Percentiles rank a stretch among this genome's conserved stretches.
Conservation (phyloP, 78 protist species). For the Pigoraptor vietnamica region DNA sequence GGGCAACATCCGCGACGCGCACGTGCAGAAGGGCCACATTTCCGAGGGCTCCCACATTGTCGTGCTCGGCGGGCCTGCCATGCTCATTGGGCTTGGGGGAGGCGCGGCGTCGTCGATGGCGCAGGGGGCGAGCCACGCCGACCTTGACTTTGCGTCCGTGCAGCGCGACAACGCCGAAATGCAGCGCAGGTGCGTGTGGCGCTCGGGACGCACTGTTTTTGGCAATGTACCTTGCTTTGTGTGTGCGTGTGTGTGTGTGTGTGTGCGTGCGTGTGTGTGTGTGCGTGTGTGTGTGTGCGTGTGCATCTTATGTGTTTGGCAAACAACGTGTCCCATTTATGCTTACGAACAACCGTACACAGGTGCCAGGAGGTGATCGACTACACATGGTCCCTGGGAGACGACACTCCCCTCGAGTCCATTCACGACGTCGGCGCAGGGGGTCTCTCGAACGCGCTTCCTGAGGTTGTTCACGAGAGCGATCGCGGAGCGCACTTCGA, state of each 20-base stretch:
- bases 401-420: conserved; percentile 50
- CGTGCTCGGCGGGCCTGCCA: conserved; percentile 92
- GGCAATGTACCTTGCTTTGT: background rate
- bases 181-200: conserved; percentile 32
- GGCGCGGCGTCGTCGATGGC: conserved; percentile 87
- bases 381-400: conserved; percentile 42
- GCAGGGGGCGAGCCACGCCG: background rate
- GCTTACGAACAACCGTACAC: background rate
- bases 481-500: conserved; percentile 35
- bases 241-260: background rate
- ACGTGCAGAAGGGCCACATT: conserved; percentile 42
- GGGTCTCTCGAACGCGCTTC: conserved; percentile 64
- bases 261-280: background rate
- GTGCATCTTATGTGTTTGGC: background rate
- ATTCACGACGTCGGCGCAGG: conserved; percentile 79
- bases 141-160: conserved; percentile 87
- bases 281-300: background rate
- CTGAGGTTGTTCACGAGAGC: conserved; percentile 58
- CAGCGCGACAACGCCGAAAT: conserved; percentile 93
- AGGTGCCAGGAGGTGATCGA: conserved; percentile 35
- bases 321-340: background rate
- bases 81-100: conserved; percentile 90
- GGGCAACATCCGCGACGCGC: conserved; percentile 63
- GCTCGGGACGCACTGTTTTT: conserved; percentile 4
- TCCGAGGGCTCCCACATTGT: conserved; percentile 68